Base-by-base conservation (phyloP, 805 yeast genomes). In the Hanseniaspora mollemarum region DNA sequence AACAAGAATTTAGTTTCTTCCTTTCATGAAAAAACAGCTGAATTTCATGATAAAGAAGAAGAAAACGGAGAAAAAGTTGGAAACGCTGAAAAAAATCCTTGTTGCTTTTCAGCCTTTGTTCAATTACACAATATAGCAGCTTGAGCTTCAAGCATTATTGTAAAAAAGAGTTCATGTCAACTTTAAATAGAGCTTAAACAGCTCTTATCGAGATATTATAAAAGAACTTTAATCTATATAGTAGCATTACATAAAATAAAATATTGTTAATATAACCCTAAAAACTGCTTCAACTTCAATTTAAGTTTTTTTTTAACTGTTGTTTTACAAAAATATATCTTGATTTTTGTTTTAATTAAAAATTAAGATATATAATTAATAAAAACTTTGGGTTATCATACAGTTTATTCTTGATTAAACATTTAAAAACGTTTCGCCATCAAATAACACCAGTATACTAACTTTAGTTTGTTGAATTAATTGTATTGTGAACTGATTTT, bases 321-420 rank as follows among this genome's bases (percentile, higher is more conserved):
- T n/a, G n/a, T n/a, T 43, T 31, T 43, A 31, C 22, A 37, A 36
- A 45, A 45, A 26, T 37, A 26, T 26, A 45, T 45, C 29, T 44
- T 35, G 22, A n/a, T 24, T 33, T 22, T 24, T 19, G 21, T 5
- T 7, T 35, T 16, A 10, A 16, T 2, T 28, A 21, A 36, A 44
- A 32, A 24, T 22, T 31, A 16, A 25, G 25, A 35, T 16, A 35
- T 16, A 16, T 35, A 35, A 44, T 22, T 19, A 36, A 26, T 26
- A 12, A 18, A 43, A 43, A 43, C 21, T 24, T 35, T 44, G 37
- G 49, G 49, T 45, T 45, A 45, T 40, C 43, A 45, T 45, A 45
- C 37, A 45, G 49, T 22, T 36, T 45, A 35, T 44, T 33, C 49
- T 36, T 45, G 49, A 8, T 45, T 45, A 45, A 45, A 36, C 49